These are phyloP conservation scores for Hydnomerulius pinastri DNA, from an alignment of 768 basidiomycete species.

Conservation along the genomic window DNA sequence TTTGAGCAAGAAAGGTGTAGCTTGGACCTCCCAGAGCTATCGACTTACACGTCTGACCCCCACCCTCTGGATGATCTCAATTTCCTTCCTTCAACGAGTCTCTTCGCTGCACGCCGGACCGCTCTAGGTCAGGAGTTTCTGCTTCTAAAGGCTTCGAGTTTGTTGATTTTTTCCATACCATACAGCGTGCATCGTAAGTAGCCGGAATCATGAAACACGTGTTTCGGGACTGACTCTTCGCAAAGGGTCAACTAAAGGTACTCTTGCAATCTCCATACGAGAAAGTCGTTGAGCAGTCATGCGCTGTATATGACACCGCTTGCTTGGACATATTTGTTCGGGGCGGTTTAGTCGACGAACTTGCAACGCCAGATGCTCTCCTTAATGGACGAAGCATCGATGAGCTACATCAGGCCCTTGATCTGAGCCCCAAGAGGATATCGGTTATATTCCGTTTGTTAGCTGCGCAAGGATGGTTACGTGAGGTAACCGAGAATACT, in stretches of 20 bases:
- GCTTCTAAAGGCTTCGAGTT: background rate
- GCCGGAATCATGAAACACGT: background rate
- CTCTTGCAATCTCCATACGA: slow-evolving; percentile 19
- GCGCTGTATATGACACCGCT: slow-evolving; percentile 21
- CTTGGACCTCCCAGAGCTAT: slow-evolving; percentile 38
- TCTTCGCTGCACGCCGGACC: slow-evolving; percentile 38
- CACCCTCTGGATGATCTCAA: slow-evolving; percentile 28
- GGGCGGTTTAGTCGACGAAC: slow-evolving; percentile 15
- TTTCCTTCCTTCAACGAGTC: slow-evolving; percentile 37
- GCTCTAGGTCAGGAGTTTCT: slow-evolving; percentile 28
- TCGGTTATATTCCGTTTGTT: slow-evolving; percentile 16
- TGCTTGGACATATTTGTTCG: slow-evolving; percentile 19
- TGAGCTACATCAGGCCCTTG: slow-evolving; percentile 14
- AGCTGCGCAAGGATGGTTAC: slow-evolving; percentile 18
- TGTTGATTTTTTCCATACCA: background rate
- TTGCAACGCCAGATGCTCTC: slow-evolving; percentile 7
- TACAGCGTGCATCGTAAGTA: background rate
- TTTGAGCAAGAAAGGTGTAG: slow-evolving; percentile 40
- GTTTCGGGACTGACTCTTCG: background rate
- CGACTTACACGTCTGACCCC: slow-evolving; percentile 35
- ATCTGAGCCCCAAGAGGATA: slow-evolving; percentile 14
- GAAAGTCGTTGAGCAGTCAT: slow-evolving; percentile 20
- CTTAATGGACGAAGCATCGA: slow-evolving; percentile 9
- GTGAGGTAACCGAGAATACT: slow-evolving; percentile 14
- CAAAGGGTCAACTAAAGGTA: slow-evolving; percentile 17